Percentiles rank a stretch among this genome's conserved stretches.
Conservation (phyloP, 2,329 filamentous ascomycete species). For the Rutstroemia sp. region DNA sequence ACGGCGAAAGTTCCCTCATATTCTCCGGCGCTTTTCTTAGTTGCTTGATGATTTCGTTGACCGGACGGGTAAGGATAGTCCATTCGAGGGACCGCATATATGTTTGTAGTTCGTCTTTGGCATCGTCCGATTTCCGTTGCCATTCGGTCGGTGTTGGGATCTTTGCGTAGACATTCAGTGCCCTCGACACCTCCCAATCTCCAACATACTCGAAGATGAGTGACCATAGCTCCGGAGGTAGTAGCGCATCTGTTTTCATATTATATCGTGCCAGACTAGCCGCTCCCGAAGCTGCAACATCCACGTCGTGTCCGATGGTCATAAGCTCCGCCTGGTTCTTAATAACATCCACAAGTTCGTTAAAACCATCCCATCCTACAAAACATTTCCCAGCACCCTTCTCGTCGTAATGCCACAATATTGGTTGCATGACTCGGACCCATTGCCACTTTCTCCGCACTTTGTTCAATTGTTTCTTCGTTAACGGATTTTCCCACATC, state of each 20-base stretch:
- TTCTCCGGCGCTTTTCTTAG: conserved; percentile 64
- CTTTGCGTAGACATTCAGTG: conserved; percentile 73
- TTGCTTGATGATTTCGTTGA: conserved; percentile 64
- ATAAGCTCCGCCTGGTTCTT: conserved; percentile 72
- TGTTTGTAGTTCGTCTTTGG: conserved; percentile 58
- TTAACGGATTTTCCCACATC: conserved; percentile 88
- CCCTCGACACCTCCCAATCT: conserved; percentile 86
- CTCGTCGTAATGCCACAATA: conserved; percentile 72
- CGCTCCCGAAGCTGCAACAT: conserved; percentile 30
- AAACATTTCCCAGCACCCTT: conserved; percentile 44
- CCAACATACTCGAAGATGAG: conserved; percentile 76
- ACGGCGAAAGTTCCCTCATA: conserved; percentile 64
- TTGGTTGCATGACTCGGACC: conserved; percentile 73
- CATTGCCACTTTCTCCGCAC: conserved; percentile 79
- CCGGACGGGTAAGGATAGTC: conserved; percentile 67
- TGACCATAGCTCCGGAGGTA: conserved; percentile 85
- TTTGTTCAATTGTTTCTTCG: conserved; percentile 79
- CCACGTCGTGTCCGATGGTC: conserved; percentile 63
- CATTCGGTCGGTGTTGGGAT: conserved; percentile 68
- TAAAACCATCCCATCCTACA: conserved; percentile 57
- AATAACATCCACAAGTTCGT: conserved; percentile 65
- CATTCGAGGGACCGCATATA: conserved; percentile 78
- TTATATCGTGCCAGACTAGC: conserved; percentile 38
- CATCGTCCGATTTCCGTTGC: conserved; percentile 52
- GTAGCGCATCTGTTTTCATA: conserved; percentile 33